Evolutionary conservation across 2,329 filamentous ascomycete genomes (phyloP), one percentile per base, ranked within the genome.

Genomic region (Diaporthe humulicola): DNA sequence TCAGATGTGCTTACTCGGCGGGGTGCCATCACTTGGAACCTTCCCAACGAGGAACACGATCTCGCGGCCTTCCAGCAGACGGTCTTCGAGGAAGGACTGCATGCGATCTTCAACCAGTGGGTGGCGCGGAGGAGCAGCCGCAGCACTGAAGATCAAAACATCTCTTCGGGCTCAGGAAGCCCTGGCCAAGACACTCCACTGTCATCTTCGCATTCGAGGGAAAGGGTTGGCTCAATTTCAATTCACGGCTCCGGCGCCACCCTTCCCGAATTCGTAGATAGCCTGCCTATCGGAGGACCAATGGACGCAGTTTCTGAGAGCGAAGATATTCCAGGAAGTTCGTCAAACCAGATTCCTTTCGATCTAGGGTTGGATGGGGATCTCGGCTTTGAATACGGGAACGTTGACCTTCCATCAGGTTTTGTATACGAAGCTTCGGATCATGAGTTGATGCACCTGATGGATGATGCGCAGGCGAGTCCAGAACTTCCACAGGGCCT

Each of bases 121-220:
- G 22, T 28, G 0, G 30, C 28, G 0, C 12, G 28, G 4, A 3
- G 28, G 0, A 36, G 12, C 7, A 36, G 12, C 19, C 25, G 42
- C 28, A 9, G n/a, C n/a, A 30, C 0, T 3, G 10, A 22, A 12
- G 8, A 42, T 12, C 15, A 7, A 7, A n/a, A 12, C 2, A 6
- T 1, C 1, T 7, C 38, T 28, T 42, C 58, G 7, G 4, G 14
- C 4, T 42, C 38, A 42, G 58, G 9, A 6, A 42, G 7, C 14
- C 6, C 12, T 10, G 5, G 2, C 36, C 36, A 45, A 17, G 6
- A 17, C 4, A 61, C 58, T 19, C n/a, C 58, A 0, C 17, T 15
- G 1, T 48, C 42, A n/a, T 66, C 42, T 0, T n/a, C 28, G 2
- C 0, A 22, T 15, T 36, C 60, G 8, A 15, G 19, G 19, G 60